Percentiles rank a stretch among this genome's conserved stretches.
Evolutionary conservation across 2,329 filamentous ascomycete species (phyloP).

Genomic region (Penicillium polonicum): DNA sequence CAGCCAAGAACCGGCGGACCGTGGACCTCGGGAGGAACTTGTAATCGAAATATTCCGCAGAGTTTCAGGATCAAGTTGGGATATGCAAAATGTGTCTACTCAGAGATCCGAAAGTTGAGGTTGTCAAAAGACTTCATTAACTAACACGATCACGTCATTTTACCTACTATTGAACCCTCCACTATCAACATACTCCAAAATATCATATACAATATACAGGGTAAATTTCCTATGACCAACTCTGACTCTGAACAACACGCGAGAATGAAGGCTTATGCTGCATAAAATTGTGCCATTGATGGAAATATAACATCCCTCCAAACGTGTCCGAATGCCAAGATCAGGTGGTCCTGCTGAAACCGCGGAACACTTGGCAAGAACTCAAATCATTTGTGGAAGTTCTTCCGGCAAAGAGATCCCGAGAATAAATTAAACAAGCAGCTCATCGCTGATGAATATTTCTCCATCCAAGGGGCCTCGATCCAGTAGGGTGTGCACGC

Average conservation of each 20-base stretch:
- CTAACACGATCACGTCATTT: not conserved
- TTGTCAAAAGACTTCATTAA: not conserved
- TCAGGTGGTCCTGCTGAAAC: conserved; percentile 6
- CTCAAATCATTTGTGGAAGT: conserved; percentile 13
- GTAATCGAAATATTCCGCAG: not conserved
- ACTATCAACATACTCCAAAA: not conserved
- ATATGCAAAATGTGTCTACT: not conserved
- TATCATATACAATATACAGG: too few species aligned
- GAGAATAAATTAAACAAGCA: not conserved
- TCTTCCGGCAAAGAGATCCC: not conserved
- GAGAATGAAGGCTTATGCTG: not conserved
- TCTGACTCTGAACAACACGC: not conserved
- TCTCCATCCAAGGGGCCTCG: not conserved
- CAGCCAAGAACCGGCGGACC: not conserved
- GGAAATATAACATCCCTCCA: conserved; percentile 9
- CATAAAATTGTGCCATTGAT: conserved; percentile 5
- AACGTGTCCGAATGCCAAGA: conserved; percentile 13
- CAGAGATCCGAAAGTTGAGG: not conserved
- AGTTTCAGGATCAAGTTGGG: not conserved
- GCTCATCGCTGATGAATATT: not conserved
- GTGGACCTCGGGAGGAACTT: too few species aligned
- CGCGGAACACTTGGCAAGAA: conserved; percentile 10
- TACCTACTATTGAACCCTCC: not conserved
- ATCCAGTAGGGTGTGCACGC: not conserved
- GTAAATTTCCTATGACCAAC: not conserved